phyloP scores from a whole-genome alignment of 164 flowering plant species.

The Litsea cubeba region DNA sequence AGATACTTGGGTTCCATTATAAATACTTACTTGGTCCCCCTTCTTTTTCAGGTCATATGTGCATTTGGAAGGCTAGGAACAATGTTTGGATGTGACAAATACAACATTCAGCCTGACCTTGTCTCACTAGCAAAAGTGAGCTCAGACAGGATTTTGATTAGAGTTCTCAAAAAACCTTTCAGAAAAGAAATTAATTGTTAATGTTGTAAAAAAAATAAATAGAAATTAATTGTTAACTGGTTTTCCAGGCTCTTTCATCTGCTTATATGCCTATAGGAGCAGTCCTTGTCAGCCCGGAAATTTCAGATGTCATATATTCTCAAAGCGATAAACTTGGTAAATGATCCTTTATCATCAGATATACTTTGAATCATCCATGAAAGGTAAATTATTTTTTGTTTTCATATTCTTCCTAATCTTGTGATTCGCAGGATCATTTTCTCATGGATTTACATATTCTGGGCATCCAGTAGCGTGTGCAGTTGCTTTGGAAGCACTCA shows the following conservation, averaged over 20 bases:
- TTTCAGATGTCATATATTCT: slow-evolving; percentile 74
- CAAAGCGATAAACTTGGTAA: slow-evolving; percentile 97
- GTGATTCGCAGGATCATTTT: slow-evolving; percentile 55
- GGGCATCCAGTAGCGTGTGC: slow-evolving; percentile 99
- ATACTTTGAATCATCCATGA: neutral
- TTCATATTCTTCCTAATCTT: neutral
- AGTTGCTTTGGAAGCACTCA: slow-evolving; percentile 87
- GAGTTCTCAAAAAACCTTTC: neutral
- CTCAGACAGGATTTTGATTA: neutral
- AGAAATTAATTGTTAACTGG: neutral
- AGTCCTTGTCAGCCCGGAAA: slow-evolving; percentile 84
- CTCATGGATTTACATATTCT: slow-evolving; percentile 97
- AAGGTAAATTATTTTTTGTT: neutral
- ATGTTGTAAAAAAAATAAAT: neutral
- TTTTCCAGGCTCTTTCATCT: slow-evolving; percentile 75
- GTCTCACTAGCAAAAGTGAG: slow-evolving; percentile 89
- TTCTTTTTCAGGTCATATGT: slow-evolving; percentile 35
- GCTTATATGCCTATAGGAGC: slow-evolving; percentile 98
- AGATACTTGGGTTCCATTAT: too few species aligned
- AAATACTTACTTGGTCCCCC: too few species aligned
- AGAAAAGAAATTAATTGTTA: neutral
- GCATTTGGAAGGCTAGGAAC: slow-evolving; percentile 98
- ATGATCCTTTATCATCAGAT: neutral
- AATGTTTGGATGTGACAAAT: slow-evolving; percentile 95
- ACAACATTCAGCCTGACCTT: slow-evolving; percentile 89